Base-by-base conservation (phyloP, 495 filamentous ascomycete species). In the Podospora pseudoanserina region DNA sequence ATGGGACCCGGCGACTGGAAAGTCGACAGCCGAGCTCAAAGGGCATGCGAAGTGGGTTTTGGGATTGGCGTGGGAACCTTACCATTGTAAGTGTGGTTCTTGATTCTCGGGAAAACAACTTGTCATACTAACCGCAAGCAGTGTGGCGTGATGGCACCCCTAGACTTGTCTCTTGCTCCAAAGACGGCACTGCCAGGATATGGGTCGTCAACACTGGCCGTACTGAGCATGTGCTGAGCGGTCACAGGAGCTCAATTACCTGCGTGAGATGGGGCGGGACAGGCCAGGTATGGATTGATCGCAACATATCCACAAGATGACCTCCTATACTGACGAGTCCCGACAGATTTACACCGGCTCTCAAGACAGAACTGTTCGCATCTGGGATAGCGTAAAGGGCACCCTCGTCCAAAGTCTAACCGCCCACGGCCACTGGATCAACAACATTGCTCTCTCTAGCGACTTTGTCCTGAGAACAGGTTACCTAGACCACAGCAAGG, bases 231-330 rank as follows among this genome's bases (percentile, higher is more conserved):
- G 90, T 92, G 3, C 82, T 98, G 28, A 90, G 89, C 39, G 94
- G 94, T 15, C 96, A 99, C 80, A 94, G 94, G 76, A 88, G 86
- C 7, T 91, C 90, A 6, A 91, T 97, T 2, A 92, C 89, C 39
- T 97, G 93, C 75, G 94, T 98, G 27, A 89, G 90, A 75, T 99
- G 96, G 96, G 96, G 96, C 49, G 96, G 96, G 0, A 90, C 86
- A 0, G 93, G 92, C 4, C 83, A 87, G 55, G 55, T 58, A 58
- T 58, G 55, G 4, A 58, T 2, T 56, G 18, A 6, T 1, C 15
- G 2, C 9, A 49, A 16, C 15, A 49, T 9, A 49, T 32, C 55
- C 23, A 7, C 55, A 19, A 58, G 4, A 58, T 58, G 5, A 20
- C n/a, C 18, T n/a, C 7, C 2, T 11, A 23, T 20, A 58, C 55